These are phyloP conservation scores for Amaranthus palmeri DNA, from an alignment of 148 eudicot genomes.

Conservation along the genomic window DNA sequence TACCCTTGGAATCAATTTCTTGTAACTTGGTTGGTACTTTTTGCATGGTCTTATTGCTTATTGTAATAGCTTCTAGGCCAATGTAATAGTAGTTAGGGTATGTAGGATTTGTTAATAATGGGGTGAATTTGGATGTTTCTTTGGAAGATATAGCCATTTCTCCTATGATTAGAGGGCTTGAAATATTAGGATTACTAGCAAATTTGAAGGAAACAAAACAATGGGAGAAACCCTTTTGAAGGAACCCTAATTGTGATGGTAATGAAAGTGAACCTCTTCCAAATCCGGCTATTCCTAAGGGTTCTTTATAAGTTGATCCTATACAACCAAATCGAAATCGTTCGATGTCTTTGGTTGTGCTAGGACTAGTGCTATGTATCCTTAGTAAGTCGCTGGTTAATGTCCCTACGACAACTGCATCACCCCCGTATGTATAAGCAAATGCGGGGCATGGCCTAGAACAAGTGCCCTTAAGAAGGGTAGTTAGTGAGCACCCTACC, in stretches of 20 bases:
- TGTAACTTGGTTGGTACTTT: conserved; percentile 41
- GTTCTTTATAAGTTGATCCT: conserved; percentile 44
- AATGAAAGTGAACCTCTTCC: conserved; percentile 55
- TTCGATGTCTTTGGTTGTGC: conserved; percentile 26
- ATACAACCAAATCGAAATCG: conserved; percentile 54
- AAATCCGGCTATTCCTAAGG: conserved; percentile 59
- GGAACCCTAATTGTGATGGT: conserved; percentile 60
- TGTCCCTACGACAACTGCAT: conserved; percentile 24
- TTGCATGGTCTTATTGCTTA: conserved; percentile 29
- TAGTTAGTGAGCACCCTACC: conserved; percentile 44
- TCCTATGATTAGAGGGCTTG: conserved; percentile 53
- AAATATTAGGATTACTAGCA: conserved; percentile 57
- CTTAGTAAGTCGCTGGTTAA: conserved; percentile 46
- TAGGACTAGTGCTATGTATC: conserved; percentile 18
- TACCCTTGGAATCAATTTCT: conserved; percentile 42
- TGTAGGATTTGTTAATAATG: conserved; percentile 43
- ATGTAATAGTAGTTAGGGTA: conserved; percentile 64
- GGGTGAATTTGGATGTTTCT: conserved; percentile 47
- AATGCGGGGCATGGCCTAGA: conserved; percentile 60
- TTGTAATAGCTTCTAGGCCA: conserved; percentile 44
- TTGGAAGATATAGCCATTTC: conserved; percentile 45
- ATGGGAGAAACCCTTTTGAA: conserved; percentile 55
- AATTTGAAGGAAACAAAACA: conserved; percentile 58
- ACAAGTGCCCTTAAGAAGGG: conserved; percentile 35
- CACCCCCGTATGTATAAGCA: conserved; percentile 18